A percentile compares a stretch with the other conserved stretches of the same genome.
Conservation (phyloP, 148 eudicot species). For the Bassia scoparia region DNA sequence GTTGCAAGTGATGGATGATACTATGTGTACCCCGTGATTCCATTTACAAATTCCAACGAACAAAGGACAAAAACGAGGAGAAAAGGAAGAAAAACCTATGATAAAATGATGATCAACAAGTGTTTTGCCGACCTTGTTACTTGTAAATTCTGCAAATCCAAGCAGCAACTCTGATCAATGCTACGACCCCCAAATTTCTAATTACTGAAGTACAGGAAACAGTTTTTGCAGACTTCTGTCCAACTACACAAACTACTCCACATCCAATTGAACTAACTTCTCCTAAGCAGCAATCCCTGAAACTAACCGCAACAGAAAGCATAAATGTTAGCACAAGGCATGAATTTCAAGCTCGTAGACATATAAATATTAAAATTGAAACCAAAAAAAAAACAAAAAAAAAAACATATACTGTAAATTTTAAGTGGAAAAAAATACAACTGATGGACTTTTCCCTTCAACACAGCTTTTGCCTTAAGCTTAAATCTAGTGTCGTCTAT, state of each 20-base stretch:
- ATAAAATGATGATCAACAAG: slow-evolving; percentile 28
- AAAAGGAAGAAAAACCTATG: slow-evolving; percentile 28
- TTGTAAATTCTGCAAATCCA: slow-evolving; percentile 25
- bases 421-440: no score
- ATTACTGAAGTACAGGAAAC: slow-evolving; percentile 28
- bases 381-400: no score
- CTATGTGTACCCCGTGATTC: slow-evolving; percentile 27
- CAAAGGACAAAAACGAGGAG: slow-evolving; percentile 18
- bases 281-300: slow-evolving; percentile 74
- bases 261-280: slow-evolving; percentile 29
- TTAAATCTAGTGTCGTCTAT: neutral
- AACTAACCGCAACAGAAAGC: slow-evolving; percentile 17
- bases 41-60: slow-evolving; percentile 36
- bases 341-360: neutral
- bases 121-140: slow-evolving; percentile 28
- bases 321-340: neutral
- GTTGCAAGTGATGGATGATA: slow-evolving; percentile 30
- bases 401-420: no score
- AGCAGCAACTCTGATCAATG: slow-evolving; percentile 26
- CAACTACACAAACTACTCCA: slow-evolving; percentile 28
- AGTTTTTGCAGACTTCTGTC: slow-evolving; percentile 21
- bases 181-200: slow-evolving; percentile 29
- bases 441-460: no score
- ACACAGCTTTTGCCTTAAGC: no score
- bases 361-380: neutral